Conservation (phyloP, 208 protist species). For the Naegleria gruberi region DNA sequence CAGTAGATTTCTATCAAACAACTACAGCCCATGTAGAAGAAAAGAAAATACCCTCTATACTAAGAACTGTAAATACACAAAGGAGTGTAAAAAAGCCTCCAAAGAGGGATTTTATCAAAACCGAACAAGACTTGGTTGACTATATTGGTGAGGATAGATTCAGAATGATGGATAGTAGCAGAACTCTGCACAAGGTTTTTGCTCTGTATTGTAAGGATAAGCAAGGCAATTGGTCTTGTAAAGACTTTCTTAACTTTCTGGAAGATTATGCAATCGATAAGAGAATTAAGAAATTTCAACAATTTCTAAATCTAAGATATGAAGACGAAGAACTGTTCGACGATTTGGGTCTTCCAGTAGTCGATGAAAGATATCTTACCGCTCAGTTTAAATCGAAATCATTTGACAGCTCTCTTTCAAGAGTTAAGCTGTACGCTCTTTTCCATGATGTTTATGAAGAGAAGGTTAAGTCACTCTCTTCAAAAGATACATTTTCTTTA, state of each 20-base stretch:
- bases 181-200: background rate
- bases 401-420: background rate
- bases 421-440: background rate
- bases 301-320: background rate
- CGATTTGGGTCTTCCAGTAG: no score
- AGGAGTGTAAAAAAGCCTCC: background rate
- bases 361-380: background rate
- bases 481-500: background rate
- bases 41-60: background rate
- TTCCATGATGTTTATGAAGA: background rate
- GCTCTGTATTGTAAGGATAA: background rate
- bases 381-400: background rate
- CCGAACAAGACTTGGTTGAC: background rate
- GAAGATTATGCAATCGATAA: background rate
- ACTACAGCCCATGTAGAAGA: no score
- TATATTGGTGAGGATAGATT: background rate
- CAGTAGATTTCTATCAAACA: background rate
- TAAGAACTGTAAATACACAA: background rate
- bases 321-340: no score
- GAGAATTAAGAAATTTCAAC: background rate
- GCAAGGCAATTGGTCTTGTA: background rate
- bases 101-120: background rate
- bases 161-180: background rate
- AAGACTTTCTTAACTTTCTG: background rate
- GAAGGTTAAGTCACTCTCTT: background rate